These are phyloP conservation scores for Exidia glandulosa DNA, from an alignment of 768 basidiomycete genomes.

Conservation along the genomic window DNA sequence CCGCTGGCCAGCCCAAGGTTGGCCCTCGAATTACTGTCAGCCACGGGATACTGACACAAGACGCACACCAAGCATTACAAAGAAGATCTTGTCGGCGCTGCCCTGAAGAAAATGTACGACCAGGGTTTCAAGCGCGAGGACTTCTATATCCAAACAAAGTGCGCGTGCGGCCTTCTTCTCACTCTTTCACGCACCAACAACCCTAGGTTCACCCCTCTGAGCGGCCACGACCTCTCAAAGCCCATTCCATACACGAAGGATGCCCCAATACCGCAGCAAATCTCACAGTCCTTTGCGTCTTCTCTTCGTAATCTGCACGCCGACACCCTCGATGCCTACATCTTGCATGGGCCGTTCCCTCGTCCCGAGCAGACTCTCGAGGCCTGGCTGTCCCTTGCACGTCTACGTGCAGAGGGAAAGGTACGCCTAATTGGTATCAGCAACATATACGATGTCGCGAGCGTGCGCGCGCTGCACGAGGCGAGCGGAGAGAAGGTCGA, in stretches of 20 bases:
- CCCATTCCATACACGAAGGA: slow-evolving; percentile 64
- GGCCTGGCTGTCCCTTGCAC: slow-evolving; percentile 55
- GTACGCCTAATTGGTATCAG: slow-evolving; percentile 61
- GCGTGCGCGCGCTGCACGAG: slow-evolving; percentile 42
- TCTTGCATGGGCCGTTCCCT: slow-evolving; percentile 65
- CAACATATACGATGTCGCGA: slow-evolving; percentile 56
- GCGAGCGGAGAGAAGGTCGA: slow-evolving; percentile 42
- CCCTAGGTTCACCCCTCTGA: slow-evolving; percentile 57
- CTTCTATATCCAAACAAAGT: slow-evolving; percentile 77
- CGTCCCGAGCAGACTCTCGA: slow-evolving; percentile 49
- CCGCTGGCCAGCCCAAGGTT: slow-evolving; percentile 42
- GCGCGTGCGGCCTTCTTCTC: slow-evolving; percentile 5
- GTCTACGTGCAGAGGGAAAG: slow-evolving; percentile 53
- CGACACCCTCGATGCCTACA: slow-evolving; percentile 64
- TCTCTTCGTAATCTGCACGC: slow-evolving; percentile 64
- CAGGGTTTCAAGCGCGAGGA: slow-evolving; percentile 56
- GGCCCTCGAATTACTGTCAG: not conserved
- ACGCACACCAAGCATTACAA: slow-evolving; percentile 22
- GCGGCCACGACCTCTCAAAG: slow-evolving; percentile 58
- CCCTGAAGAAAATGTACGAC: slow-evolving; percentile 42
- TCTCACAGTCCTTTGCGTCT: slow-evolving; percentile 45
- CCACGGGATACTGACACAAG: not conserved
- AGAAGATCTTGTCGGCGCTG: slow-evolving; percentile 73
- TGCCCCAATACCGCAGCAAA: slow-evolving; percentile 43
- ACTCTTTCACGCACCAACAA: not conserved